A percentile compares a stretch with the other conserved stretches of the same genome.
Conservation (phyloP, 495 filamentous ascomycete genomes). For the Friedmanniomyces endolithicus region DNA sequence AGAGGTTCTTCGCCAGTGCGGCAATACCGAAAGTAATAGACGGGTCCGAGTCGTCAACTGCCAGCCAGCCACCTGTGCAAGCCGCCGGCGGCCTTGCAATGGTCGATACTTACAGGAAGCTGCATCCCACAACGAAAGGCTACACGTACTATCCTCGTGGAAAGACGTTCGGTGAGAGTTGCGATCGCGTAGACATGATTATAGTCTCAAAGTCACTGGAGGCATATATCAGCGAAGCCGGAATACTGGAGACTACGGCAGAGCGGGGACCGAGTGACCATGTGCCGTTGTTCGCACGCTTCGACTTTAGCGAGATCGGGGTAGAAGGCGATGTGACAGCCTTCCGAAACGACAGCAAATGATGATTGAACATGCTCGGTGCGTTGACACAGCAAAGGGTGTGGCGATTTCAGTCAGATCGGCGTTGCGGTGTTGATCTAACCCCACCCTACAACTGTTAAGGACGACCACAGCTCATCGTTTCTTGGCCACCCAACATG, state of each 20-base stretch:
- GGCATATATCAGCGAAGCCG: conserved; percentile 15
- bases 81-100: conserved; percentile 1
- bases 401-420: too few species aligned
- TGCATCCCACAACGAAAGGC: conserved; percentile 20
- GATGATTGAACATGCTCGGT: neutral
- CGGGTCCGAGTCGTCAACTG: neutral
- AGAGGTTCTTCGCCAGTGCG: conserved; percentile 31
- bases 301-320: conserved; percentile 2
- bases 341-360: neutral
- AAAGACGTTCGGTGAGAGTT: conserved; percentile 24
- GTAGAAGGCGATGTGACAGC: neutral
- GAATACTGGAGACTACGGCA: conserved; percentile 24
- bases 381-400: neutral
- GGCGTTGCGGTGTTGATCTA: too few species aligned
- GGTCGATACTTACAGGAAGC: conserved; percentile 26
- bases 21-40: neutral
- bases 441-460: too few species aligned
- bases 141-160: conserved; percentile 29
- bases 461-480: neutral
- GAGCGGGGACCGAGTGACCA: conserved; percentile 31
- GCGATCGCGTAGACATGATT: conserved; percentile 30
- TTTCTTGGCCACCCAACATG: conserved; percentile 59
- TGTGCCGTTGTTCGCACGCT: conserved; percentile 23
- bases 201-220: conserved; percentile 20
- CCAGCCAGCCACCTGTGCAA: neutral